Conservation (phyloP, 1,284 basidiomycete species). For the Ganoderma multipileum region DNA sequence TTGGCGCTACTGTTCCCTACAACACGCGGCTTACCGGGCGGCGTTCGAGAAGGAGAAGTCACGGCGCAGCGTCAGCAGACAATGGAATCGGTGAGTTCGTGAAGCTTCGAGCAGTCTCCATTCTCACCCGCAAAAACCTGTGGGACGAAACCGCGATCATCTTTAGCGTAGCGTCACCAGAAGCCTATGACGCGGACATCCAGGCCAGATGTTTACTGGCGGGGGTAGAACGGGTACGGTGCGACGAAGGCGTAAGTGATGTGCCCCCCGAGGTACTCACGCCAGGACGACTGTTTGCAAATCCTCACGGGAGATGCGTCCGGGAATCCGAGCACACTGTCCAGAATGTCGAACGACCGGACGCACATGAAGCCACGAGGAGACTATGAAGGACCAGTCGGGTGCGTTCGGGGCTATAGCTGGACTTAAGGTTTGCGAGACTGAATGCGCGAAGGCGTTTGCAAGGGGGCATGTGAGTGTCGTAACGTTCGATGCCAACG, state of each 20-base stretch:
- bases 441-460: constrained; percentile 26
- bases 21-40: neutral
- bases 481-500: constrained; percentile 5
- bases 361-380: neutral
- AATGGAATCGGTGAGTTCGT: constrained; percentile 6
- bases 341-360: neutral
- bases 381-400: neutral
- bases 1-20: neutral
- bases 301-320: neutral
- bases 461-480: constrained; percentile 25
- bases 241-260: neutral
- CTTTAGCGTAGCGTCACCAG: neutral
- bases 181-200: neutral
- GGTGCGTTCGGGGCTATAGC: neutral
- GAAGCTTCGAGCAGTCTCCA: neutral
- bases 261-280: neutral
- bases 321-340: neutral
- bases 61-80: neutral
- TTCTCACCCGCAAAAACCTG: neutral
- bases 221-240: neutral
- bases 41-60: neutral
- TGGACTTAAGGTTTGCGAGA: constrained; percentile 16
- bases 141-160: neutral
- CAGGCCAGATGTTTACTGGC: neutral
- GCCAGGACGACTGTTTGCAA: neutral